A percentile compares a stretch with the other conserved stretches of the same genome.
These are phyloP conservation scores for Phytophthora brassicae DNA, from an alignment of 352 stramenopile genomes.

Conservation along the genomic window DNA sequence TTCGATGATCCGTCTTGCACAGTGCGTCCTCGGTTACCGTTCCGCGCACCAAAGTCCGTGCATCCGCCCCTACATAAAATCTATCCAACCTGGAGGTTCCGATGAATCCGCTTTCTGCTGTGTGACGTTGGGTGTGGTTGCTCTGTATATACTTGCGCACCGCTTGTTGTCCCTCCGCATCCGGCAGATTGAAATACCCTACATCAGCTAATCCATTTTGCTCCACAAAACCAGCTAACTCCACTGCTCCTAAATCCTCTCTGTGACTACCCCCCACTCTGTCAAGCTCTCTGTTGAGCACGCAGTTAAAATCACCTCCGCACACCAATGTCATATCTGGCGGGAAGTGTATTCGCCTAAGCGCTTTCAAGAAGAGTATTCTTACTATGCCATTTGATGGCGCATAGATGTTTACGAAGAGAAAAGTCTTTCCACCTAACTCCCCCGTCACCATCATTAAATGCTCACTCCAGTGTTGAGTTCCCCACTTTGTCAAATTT, in stretches of 20 bases:
- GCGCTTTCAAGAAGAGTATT: background rate
- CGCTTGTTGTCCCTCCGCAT: background rate
- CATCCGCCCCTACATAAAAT: background rate
- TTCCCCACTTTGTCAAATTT: background rate
- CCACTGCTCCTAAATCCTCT: background rate
- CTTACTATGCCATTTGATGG: background rate
- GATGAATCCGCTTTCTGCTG: background rate
- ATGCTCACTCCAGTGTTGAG: conserved; percentile 1
- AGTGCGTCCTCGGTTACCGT: background rate
- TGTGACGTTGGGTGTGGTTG: conserved; percentile 4
- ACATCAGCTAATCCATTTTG: background rate
- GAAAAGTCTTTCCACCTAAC: background rate
- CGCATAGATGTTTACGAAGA: conserved; percentile 11
- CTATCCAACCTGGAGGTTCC: conserved; percentile 4
- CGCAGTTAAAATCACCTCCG: conserved; percentile 7
- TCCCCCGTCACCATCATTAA: background rate
- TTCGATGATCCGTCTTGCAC: background rate
- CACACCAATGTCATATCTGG: background rate
- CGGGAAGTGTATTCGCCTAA: background rate
- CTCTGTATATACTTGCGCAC: background rate
- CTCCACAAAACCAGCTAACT: background rate
- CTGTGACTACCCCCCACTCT: background rate
- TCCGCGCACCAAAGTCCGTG: background rate
- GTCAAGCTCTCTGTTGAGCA: background rate
- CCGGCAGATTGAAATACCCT: background rate